These are phyloP conservation scores for Globisporangium solare DNA, from an alignment of 352 stramenopile genomes.

Conservation along the genomic window DNA sequence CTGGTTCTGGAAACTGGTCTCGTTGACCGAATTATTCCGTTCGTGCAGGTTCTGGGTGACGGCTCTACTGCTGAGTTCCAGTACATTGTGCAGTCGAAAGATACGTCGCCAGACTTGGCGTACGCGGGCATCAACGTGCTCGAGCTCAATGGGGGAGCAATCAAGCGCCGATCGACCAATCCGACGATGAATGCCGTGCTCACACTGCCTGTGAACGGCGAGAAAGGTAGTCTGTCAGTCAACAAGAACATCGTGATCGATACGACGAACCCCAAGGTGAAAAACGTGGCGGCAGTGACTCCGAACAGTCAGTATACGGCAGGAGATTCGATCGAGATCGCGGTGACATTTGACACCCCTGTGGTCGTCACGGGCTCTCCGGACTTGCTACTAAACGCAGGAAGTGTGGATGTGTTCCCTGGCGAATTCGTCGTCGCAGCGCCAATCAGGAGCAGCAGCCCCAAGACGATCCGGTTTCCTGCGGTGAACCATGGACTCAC, in stretches of 20 bases:
- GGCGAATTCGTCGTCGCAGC: constrained; percentile 42
- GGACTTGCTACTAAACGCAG: constrained; percentile 39
- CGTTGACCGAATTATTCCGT: constrained; percentile 57
- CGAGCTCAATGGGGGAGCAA: constrained; percentile 50
- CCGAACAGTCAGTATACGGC: constrained; percentile 49
- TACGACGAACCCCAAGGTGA: constrained; percentile 44
- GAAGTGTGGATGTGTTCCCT: constrained; percentile 50
- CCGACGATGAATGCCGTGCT: constrained; percentile 45
- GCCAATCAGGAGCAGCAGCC: constrained; percentile 12
- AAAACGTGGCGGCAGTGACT: constrained; percentile 28
- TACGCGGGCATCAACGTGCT: constrained; percentile 46
- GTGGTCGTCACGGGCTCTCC: constrained; percentile 54
- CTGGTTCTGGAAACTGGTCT: constrained; percentile 61
- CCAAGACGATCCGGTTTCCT: constrained; percentile 50
- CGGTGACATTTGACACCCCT: constrained; percentile 48
- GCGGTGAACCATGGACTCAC: constrained; percentile 41
- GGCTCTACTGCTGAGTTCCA: constrained; percentile 53
- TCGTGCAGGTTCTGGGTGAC: constrained; percentile 30
- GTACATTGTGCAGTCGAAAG: constrained; percentile 68
- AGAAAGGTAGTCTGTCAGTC: constrained; percentile 53
- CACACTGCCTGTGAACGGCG: constrained; percentile 46
- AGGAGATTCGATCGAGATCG: constrained; percentile 52
- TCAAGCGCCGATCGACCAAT: constrained; percentile 46
- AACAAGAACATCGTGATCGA: constrained; percentile 76
- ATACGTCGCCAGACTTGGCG: constrained; percentile 63